These are phyloP conservation scores for Suzukiozyma palmioleophila DNA, from an alignment of 1,139 yeast genomes.

Conservation along the genomic window DNA sequence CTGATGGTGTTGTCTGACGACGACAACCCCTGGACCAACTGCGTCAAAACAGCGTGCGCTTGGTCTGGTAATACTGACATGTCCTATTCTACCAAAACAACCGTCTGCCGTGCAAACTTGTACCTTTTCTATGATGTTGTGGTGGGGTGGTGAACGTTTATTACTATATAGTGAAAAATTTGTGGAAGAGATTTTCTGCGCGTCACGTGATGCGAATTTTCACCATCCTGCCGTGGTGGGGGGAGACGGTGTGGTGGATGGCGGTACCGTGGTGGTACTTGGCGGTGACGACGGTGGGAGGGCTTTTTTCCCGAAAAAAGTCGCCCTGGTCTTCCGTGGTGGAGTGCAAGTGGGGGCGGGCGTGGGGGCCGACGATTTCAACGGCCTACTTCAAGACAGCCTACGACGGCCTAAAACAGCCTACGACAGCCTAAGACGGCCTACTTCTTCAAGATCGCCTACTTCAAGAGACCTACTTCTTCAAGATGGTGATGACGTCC, in stretches of 20 bases:
- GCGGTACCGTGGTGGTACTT: no score
- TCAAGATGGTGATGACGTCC: slow-evolving; percentile 93
- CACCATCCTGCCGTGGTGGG: background rate
- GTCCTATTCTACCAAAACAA: slow-evolving; percentile 5
- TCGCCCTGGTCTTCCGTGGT: no score
- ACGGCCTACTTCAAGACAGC: no score
- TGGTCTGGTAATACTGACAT: slow-evolving; percentile 66
- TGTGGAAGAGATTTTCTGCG: background rate
- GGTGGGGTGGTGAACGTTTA: background rate
- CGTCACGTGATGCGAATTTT: background rate
- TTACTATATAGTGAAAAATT: no score
- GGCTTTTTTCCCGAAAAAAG: no score
- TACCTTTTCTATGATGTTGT: background rate
- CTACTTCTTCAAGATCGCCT: no score
- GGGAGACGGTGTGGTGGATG: no score
- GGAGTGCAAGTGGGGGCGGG: no score
- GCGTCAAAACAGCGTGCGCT: slow-evolving; percentile 49
- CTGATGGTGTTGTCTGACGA: slow-evolving; percentile 76
- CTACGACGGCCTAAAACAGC: no score
- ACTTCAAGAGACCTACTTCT: slow-evolving; percentile 58
- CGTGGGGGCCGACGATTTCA: no score
- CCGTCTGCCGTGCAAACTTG: background rate
- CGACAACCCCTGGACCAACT: slow-evolving; percentile 63
- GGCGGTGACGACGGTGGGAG: no score
- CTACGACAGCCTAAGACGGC: no score